These are phyloP conservation scores for Penicillium diatomitis DNA, from an alignment of 495 filamentous ascomycete genomes.

Conservation along the genomic window DNA sequence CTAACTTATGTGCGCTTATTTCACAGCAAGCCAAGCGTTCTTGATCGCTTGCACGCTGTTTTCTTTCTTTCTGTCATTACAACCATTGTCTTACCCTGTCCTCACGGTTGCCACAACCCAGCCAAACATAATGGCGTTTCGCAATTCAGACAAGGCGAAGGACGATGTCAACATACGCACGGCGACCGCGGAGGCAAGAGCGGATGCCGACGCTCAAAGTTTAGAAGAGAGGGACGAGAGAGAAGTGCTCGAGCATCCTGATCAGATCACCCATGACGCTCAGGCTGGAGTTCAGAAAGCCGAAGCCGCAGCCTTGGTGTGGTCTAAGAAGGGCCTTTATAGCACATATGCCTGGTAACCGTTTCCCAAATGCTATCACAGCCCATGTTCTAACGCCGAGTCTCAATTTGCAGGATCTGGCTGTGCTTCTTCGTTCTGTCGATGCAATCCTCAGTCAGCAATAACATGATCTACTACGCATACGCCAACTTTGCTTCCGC, in stretches of 20 bases:
- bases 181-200: neutral
- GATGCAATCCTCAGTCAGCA: conserved; percentile 21
- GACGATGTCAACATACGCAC: neutral
- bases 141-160: neutral
- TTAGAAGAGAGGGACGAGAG: conserved; percentile 1
- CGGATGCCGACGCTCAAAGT: neutral
- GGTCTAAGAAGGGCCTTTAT: neutral
- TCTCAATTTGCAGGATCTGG: conserved; percentile 19
- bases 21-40: neutral
- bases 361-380: too few species aligned
- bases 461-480: conserved; percentile 23
- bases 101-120: neutral
- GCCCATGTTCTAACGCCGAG: neutral
- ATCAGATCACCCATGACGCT: conserved; percentile 1
- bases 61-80: neutral
- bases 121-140: neutral
- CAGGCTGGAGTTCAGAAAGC: conserved; percentile 1
- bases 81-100: neutral
- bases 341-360: conserved; percentile 3
- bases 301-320: neutral
- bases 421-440: conserved; percentile 27
- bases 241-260: conserved; percentile 1
- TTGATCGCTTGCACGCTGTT: neutral
- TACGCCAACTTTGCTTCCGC: conserved; percentile 23
- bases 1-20: neutral